Conservation (phyloP, 1,284 basidiomycete genomes). For the Inonotus obliquus region DNA sequence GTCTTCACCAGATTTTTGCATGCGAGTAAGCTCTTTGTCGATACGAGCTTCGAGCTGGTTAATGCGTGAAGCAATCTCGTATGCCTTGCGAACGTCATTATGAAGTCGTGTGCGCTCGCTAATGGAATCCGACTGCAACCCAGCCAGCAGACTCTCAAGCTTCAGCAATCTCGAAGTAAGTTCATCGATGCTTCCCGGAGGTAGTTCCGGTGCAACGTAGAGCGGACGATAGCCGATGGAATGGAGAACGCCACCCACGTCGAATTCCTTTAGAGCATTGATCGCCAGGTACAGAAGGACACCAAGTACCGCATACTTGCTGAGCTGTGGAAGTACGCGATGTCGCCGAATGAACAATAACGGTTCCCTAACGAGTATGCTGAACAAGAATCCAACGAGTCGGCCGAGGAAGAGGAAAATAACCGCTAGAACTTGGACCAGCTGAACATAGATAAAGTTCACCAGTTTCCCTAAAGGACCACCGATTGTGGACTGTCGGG, state of each 20-base stretch:
- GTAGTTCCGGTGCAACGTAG: conserved; percentile 46
- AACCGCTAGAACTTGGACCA: conserved; percentile 27
- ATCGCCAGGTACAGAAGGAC: conserved; percentile 8
- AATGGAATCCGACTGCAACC: conserved; percentile 50
- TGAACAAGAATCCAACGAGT: conserved; percentile 39
- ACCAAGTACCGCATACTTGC: conserved; percentile 37
- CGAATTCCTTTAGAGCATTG: not conserved
- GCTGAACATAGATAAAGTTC: conserved; percentile 31
- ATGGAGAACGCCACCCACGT: not conserved
- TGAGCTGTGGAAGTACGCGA: conserved; percentile 28
- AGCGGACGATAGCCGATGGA: conserved; percentile 9
- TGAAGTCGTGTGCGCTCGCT: conserved; percentile 46
- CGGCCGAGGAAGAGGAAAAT: conserved; percentile 39
- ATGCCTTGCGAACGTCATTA: conserved; percentile 41
- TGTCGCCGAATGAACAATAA: conserved; percentile 28
- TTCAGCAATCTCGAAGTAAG: conserved; percentile 61
- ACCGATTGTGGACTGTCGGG: conserved; percentile 39
- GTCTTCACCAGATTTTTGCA: conserved; percentile 50
- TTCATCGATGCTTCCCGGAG: conserved; percentile 65
- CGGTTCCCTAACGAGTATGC: conserved; percentile 44
- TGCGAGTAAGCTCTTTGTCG: conserved; percentile 46
- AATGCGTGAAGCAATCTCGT: conserved; percentile 48
- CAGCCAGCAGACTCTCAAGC: conserved; percentile 58
- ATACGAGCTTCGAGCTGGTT: conserved; percentile 54
- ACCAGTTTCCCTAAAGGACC: conserved; percentile 42